phyloP scores from a whole-genome alignment of 2,329 filamentous ascomycete species.

The Aspergillus thermomutatus region DNA sequence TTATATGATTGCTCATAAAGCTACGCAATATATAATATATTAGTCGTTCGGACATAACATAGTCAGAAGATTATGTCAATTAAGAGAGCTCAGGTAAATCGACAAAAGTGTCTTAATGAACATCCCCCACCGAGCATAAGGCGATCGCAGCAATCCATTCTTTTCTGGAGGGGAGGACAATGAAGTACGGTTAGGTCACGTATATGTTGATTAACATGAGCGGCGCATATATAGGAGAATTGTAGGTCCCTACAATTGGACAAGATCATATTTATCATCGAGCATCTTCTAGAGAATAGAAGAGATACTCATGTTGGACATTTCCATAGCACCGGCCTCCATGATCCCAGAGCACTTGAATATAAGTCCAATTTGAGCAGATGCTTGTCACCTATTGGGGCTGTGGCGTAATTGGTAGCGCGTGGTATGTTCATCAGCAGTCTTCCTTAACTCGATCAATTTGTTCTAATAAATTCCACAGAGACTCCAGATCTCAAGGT shows the following conservation, averaged over 20 bases:
- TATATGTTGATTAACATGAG: neutral
- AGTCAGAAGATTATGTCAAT: neutral
- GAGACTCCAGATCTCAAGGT: neutral
- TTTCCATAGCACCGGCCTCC: neutral
- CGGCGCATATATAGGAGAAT: neutral
- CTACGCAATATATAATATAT: neutral
- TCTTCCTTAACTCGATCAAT: neutral
- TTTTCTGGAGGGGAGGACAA: neutral
- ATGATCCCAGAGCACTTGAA: neutral
- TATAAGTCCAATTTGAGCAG: neutral
- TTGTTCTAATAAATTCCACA: neutral
- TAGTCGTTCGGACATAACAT: neutral
- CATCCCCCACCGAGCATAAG: neutral
- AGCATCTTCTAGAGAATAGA: no score
- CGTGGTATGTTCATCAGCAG: neutral
- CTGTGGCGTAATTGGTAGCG: neutral
- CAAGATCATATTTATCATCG: no score
- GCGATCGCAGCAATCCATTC: neutral
- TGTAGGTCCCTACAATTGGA: neutral
- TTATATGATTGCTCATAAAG: neutral
- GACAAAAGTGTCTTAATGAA: neutral
- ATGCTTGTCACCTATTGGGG: neutral
- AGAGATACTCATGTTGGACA: no score
- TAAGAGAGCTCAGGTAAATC: neutral
- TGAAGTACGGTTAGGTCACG: neutral